Evolutionary conservation across 306 rosid genomes (phyloP).

Genomic region (Potentilla sterilis): DNA sequence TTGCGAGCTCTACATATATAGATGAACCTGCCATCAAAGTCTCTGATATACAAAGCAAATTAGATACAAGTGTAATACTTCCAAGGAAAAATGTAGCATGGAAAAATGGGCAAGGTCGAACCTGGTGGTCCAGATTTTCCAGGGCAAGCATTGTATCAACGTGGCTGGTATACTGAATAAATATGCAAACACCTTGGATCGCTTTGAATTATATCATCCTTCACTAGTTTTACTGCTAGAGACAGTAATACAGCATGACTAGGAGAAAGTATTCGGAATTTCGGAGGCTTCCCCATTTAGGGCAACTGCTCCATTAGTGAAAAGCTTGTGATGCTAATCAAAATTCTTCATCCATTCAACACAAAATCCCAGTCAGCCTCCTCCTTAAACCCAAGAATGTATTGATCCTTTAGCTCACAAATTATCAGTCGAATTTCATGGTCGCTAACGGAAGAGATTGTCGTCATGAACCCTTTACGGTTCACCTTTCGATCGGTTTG

Average conservation of each 20-base stretch:
- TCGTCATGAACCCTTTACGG: too few relatives aligned
- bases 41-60: constrained; percentile 37
- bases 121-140: constrained; percentile 91
- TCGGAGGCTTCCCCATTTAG: too few relatives aligned
- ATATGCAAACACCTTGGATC: constrained; percentile 73
- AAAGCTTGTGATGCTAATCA: too few relatives aligned
- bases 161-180: constrained; percentile 71
- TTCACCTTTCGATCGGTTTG: too few relatives aligned
- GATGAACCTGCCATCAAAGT: constrained; percentile 57
- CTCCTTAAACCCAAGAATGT: too few relatives aligned
- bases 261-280: neutral
- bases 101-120: constrained; percentile 23
- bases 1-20: constrained; percentile 58
- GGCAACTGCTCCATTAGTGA: too few relatives aligned
- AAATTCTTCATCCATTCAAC: too few relatives aligned
- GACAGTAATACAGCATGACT: constrained; percentile 8
- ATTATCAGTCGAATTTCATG: too few relatives aligned
- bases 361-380: too few relatives aligned
- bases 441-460: too few relatives aligned
- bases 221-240: constrained; percentile 55
- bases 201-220: constrained; percentile 46
- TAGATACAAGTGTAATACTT: constrained; percentile 10
- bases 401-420: too few relatives aligned
- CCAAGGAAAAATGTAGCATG: neutral
- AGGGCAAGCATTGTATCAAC: constrained; percentile 80